These are phyloP conservation scores for Diaporthe sp. DNA, from an alignment of 2,329 filamentous ascomycete species.

Conservation along the genomic window DNA sequence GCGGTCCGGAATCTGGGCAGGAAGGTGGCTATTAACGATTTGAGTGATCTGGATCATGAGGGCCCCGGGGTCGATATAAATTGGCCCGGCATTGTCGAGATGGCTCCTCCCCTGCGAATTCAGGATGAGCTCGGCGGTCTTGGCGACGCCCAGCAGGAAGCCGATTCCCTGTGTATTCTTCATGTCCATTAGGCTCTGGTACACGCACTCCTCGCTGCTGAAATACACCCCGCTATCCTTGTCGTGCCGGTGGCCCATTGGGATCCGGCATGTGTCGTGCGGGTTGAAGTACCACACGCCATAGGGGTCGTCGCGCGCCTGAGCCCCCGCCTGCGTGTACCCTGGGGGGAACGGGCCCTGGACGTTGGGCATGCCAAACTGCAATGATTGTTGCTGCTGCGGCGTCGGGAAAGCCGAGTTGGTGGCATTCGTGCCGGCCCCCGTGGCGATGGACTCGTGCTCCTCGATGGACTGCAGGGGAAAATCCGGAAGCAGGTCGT, in stretches of 20 bases:
- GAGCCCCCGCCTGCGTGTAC: not conserved
- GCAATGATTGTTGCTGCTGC: not conserved
- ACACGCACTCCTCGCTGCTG: not conserved
- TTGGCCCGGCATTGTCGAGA: not conserved
- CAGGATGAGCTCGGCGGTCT: not conserved
- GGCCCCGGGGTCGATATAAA: not conserved
- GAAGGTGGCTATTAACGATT: constrained; percentile 1
- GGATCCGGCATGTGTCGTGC: constrained; percentile 34
- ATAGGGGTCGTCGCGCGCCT: not conserved
- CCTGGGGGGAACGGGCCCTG: not conserved
- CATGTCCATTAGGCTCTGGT: not conserved
- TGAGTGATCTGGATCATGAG: not conserved
- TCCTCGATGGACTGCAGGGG: constrained; percentile 9
- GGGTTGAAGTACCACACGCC: constrained; percentile 31
- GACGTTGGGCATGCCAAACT: not conserved
- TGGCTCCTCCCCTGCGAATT: too few species aligned
- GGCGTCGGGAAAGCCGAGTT: not conserved
- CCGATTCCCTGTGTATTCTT: not conserved
- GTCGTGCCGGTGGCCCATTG: constrained; percentile 36
- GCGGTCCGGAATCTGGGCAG: not conserved
- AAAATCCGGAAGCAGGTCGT: not conserved
- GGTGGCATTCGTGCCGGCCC: not conserved
- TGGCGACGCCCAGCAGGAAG: constrained; percentile 33
- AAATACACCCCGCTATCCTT: constrained; percentile 33
- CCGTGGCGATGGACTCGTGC: not conserved